Base-by-base conservation (phyloP, 2,329 filamentous ascomycete genomes). In the Hymenoscyphus repandus region DNA sequence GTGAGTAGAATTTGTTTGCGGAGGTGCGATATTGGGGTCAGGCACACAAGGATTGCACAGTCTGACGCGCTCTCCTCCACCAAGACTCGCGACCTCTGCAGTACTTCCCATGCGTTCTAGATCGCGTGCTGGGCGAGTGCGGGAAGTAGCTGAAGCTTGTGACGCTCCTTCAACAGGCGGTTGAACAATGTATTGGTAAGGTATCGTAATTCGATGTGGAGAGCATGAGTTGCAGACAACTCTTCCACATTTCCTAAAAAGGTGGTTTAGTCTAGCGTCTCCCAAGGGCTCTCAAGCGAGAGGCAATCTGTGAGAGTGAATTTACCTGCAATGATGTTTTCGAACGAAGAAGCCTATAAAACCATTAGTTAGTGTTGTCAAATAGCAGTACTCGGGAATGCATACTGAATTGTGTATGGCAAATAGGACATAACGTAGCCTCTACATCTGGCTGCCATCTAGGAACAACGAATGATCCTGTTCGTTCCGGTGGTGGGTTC, bases 141-240 rank as follows among this genome's bases (percentile, higher is more conserved):
- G 43, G 41, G 51, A 43, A 17, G 43, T 41, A 71, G 74, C 48
- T 73, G 73, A 54, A 77, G 61, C 17, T 36, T 27, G 56, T 44
- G 64, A 52, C 51, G 36, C 62, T 43, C 50, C 42, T 30, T 57
- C 49, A 22, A 47, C 18, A 1, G 87, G 86, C 2, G 88, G 87
- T 43, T 86, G 85, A 22, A 96, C 90, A 58, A 97, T 96, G 67
- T 89, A 97, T 65, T 93, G 88, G 58, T 91, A 81, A 1, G 92
- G 92, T 56, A 97, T 96, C 3, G 88, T 95, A 65, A 97, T 97
- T 54, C 90, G 82, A 68, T 97, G 92, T 3, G 92, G 92, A 2
- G 92, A 96, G 71, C 92, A 97, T 17, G 82, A 77, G 51, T 85
- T 83, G 69, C 92, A 97, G 20, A 97, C 92, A 7, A 97, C 91